phyloP scores from a whole-genome alignment of 1,284 basidiomycete genomes.

The Pascua sp. region DNA sequence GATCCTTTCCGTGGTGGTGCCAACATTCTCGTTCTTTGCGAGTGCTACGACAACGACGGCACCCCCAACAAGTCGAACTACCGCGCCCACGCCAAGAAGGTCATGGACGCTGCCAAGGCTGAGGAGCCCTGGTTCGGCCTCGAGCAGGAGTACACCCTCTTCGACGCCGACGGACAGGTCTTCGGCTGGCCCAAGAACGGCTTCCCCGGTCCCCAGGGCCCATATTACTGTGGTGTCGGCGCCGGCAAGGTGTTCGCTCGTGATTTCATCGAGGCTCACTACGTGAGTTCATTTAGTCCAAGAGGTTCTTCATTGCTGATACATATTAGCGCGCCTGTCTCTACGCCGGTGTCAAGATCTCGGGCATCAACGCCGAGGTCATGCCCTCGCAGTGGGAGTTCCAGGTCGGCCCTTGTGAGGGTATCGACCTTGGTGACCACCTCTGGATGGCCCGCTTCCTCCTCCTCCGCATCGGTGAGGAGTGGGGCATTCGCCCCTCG shows the following conservation, averaged over 20 bases:
- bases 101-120: conserved; percentile 84
- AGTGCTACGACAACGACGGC: conserved; percentile 98
- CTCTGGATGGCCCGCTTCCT: conserved; percentile 96
- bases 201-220: conserved; percentile 99
- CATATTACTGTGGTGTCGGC: conserved; percentile 99
- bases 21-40: conserved; percentile 95
- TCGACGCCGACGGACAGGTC: conserved; percentile 86
- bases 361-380: conserved; percentile 99
- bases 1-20: conserved; percentile 99
- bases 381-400: conserved; percentile 99
- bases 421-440: conserved; percentile 98
- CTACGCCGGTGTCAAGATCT: conserved; percentile 96
- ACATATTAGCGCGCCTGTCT: conserved; percentile 61
- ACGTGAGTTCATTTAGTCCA: conserved; percentile 51
- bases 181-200: conserved; percentile 98
- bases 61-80: conserved; percentile 97
- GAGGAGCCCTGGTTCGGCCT: conserved; percentile 92
- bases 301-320: background rate
- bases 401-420: conserved; percentile 97
- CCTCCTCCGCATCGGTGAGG: conserved; percentile 88
- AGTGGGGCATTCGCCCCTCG: conserved; percentile 89
- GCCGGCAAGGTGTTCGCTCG: conserved; percentile 93
- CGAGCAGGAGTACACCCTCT: conserved; percentile 98
- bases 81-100: conserved; percentile 84
- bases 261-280: conserved; percentile 99